Percentiles rank a stretch among this genome's conserved stretches.
These are phyloP conservation scores for Aspergillus jensenii DNA, from an alignment of 2,329 filamentous ascomycete species.

Conservation along the genomic window DNA sequence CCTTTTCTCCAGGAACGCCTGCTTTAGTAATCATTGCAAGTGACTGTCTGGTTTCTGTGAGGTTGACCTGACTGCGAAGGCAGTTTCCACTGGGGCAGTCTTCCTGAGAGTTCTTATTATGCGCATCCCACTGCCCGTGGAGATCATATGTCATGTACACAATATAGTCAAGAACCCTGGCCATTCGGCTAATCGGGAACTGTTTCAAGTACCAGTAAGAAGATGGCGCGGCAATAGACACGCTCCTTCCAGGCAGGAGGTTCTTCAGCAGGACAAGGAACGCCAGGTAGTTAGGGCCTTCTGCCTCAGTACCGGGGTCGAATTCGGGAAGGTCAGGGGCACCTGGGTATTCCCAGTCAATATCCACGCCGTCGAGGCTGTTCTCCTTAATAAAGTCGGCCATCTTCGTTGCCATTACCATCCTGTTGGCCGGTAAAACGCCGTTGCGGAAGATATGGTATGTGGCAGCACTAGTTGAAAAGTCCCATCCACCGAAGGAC, in stretches of 20 bases:
- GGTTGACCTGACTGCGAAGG: too few relatives aligned
- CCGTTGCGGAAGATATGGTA: too few relatives aligned
- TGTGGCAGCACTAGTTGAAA: too few relatives aligned
- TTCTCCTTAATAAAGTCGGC: too few relatives aligned
- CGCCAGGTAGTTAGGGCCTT: constrained; percentile 35
- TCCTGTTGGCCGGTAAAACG: too few relatives aligned
- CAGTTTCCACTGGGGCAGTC: too few relatives aligned
- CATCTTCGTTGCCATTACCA: too few relatives aligned
- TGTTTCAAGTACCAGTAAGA: constrained; percentile 34
- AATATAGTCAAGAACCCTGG: constrained; percentile 32
- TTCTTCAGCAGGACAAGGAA: constrained; percentile 27
- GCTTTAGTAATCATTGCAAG: too few relatives aligned
- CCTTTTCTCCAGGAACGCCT: too few relatives aligned
- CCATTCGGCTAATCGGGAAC: constrained; percentile 26
- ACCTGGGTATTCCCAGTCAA: constrained; percentile 43
- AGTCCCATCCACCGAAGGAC: too few relatives aligned
- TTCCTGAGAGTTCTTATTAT: background rate
- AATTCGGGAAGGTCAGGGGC: constrained; percentile 37
- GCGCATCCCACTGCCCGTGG: constrained; percentile 13
- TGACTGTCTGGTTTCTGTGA: too few relatives aligned
- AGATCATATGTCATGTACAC: constrained; percentile 44
- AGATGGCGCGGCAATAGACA: constrained; percentile 26
- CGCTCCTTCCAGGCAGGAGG: constrained; percentile 17
- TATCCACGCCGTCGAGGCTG: constrained; percentile 41
- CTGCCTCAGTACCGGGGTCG: constrained; percentile 24